Percentiles rank a stretch among this genome's conserved stretches.
Conservation (phyloP, 805 yeast genomes). For the Candida silvicultrix region DNA sequence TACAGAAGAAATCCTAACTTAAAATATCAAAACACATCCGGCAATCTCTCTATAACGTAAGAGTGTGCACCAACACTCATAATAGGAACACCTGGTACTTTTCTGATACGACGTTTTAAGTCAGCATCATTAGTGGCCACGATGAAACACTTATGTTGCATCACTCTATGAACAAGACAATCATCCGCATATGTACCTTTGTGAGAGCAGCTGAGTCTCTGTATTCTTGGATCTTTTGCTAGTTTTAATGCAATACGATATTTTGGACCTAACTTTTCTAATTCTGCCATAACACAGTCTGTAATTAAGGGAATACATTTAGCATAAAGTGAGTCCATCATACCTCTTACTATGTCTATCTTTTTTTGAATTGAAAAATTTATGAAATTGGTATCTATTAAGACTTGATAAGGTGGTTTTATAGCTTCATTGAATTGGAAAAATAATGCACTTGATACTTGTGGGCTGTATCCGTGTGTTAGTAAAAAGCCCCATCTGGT, state of each 20-base stretch:
- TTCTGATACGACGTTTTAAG: conserved; percentile 85
- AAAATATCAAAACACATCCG: conserved; percentile 67
- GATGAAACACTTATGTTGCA: conserved; percentile 94
- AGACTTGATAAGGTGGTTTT: conserved; percentile 96
- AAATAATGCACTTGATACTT: conserved; percentile 91
- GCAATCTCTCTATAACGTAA: conserved; percentile 89
- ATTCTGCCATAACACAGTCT: conserved; percentile 97
- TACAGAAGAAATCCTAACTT: not conserved
- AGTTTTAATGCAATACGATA: conserved; percentile 87
- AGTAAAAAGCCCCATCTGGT: not conserved
- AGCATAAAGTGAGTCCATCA: conserved; percentile 94
- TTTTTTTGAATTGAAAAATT: conserved; percentile 95
- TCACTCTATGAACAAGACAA: conserved; percentile 85
- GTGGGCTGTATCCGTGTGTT: conserved; percentile 50
- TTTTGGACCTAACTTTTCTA: conserved; percentile 92
- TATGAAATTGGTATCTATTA: conserved; percentile 94
- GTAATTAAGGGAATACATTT: conserved; percentile 94
- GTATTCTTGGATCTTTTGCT: conserved; percentile 90
- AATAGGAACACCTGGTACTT: conserved; percentile 94
- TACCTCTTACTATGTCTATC: conserved; percentile 88
- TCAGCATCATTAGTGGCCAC: conserved; percentile 99
- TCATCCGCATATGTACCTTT: conserved; percentile 98
- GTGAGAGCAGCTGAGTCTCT: conserved; percentile 83
- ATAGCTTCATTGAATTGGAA: conserved; percentile 92
- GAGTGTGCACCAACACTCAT: conserved; percentile 95